Conservation (phyloP, 257 asterid genomes). For the Gentiana straminea region DNA sequence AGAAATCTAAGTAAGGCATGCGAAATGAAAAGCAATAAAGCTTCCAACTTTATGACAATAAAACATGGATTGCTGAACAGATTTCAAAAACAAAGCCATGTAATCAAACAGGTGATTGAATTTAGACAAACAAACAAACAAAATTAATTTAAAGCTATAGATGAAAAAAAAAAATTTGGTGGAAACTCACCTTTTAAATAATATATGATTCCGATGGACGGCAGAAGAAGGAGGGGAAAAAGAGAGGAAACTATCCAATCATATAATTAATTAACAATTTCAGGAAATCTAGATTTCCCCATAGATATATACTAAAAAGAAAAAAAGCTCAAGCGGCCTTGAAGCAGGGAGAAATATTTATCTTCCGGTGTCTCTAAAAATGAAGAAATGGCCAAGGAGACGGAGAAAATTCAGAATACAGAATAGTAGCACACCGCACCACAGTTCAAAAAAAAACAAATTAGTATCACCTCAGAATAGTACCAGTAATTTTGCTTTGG, state of each 20-base stretch:
- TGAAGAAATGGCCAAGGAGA: constrained; percentile 8
- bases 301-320: neutral
- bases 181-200: constrained; percentile 30
- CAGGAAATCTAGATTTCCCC: neutral
- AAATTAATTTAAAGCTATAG: constrained; percentile 8
- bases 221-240: constrained; percentile 1
- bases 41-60: constrained; percentile 6
- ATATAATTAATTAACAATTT: no score
- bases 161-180: neutral
- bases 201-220: neutral
- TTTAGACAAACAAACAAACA: constrained; percentile 4
- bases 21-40: constrained; percentile 5
- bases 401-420: no score
- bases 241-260: constrained; percentile 2
- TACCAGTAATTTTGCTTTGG: neutral
- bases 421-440: no score
- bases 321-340: constrained; percentile 57
- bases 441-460: neutral
- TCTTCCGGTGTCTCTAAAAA: constrained; percentile 4
- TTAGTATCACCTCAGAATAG: neutral
- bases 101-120: neutral
- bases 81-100: neutral
- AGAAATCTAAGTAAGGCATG: constrained; percentile 3
- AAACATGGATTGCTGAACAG: neutral
- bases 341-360: constrained; percentile 11